Conservation (phyloP, 176 grass and related monocot species). For the Melocanna baccifera region DNA sequence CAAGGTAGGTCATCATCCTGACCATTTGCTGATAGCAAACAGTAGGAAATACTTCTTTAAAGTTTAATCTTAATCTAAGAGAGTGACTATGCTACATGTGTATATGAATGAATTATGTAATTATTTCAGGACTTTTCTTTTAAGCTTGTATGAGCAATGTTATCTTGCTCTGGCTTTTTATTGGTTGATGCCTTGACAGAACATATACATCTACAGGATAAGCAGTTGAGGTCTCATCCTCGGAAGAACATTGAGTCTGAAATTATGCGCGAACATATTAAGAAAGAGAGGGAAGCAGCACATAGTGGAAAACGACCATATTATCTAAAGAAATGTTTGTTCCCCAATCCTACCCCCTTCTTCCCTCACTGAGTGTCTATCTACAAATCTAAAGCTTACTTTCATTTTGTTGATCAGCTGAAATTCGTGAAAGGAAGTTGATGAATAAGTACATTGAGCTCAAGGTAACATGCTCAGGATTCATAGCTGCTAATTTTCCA, state of each 20-base stretch:
- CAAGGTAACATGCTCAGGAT: constrained; percentile 53
- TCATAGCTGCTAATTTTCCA: background rate
- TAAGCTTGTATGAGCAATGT: constrained; percentile 3
- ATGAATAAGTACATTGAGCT: constrained; percentile 87
- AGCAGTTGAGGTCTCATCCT: constrained; percentile 68
- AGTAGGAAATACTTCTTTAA: background rate
- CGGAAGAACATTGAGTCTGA: constrained; percentile 65
- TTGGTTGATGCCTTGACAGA: background rate
- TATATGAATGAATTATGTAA: background rate
- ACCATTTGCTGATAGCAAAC: background rate
- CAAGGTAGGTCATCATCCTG: background rate
- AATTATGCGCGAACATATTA: constrained; percentile 74
- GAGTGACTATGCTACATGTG: background rate
- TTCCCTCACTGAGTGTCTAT: background rate
- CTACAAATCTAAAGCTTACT: constrained; percentile 23
- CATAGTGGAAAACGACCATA: constrained; percentile 72
- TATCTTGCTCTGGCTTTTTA: background rate
- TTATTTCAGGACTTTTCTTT: background rate
- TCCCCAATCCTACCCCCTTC: background rate
- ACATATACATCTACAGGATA: constrained; percentile 56
- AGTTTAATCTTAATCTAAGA: background rate
- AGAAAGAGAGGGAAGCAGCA: constrained; percentile 88
- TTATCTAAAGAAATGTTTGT: constrained; percentile 90
- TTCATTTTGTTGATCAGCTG: constrained; percentile 62
- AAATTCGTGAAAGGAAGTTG: constrained; percentile 80